A percentile compares a stretch with the other conserved stretches of the same genome.
Conservation (phyloP, 2,329 filamentous ascomycete species). For the Colletotrichum sojae region DNA sequence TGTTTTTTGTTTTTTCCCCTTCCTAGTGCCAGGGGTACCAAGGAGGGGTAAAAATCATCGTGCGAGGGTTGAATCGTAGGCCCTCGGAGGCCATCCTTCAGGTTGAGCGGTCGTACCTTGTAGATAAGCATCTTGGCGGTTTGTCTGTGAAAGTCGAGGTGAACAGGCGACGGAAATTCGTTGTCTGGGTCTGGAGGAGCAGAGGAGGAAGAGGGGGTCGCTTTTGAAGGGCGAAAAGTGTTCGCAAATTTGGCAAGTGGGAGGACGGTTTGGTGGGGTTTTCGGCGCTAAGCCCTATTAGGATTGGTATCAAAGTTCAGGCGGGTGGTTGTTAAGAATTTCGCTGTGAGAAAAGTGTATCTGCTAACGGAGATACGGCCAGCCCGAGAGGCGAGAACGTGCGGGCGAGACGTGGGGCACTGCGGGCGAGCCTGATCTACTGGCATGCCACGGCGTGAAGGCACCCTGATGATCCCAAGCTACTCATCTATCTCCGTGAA, state of each 20-base stretch:
- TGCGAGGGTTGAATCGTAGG: neutral
- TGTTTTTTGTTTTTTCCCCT: constrained; percentile 4
- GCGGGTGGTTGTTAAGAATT: constrained; percentile 22
- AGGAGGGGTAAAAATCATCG: constrained; percentile 33
- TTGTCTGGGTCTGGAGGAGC: constrained; percentile 38
- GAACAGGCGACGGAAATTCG: constrained; percentile 45
- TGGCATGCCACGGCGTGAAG: constrained; percentile 5
- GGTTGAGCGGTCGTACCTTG: constrained; percentile 65
- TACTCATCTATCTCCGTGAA: too few relatives aligned
- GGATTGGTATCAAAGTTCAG: constrained; percentile 20
- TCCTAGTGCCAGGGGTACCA: constrained; percentile 3
- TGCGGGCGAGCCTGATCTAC: constrained; percentile 20
- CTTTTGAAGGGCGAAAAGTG: constrained; percentile 41
- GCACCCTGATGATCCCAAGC: too few relatives aligned
- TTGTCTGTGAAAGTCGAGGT: constrained; percentile 49
- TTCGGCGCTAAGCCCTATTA: constrained; percentile 32
- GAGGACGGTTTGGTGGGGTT: constrained; percentile 44
- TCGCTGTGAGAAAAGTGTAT: neutral
- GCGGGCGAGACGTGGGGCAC: constrained; percentile 18
- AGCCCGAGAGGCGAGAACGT: constrained; percentile 35
- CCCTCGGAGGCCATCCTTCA: neutral
- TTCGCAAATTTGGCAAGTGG: constrained; percentile 44
- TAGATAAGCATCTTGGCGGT: constrained; percentile 80
- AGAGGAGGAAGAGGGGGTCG: constrained; percentile 35
- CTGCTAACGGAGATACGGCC: constrained; percentile 18